phyloP scores from a whole-genome alignment of 2,329 filamentous ascomycete species.

The Xylariomycetidae sp. region DNA sequence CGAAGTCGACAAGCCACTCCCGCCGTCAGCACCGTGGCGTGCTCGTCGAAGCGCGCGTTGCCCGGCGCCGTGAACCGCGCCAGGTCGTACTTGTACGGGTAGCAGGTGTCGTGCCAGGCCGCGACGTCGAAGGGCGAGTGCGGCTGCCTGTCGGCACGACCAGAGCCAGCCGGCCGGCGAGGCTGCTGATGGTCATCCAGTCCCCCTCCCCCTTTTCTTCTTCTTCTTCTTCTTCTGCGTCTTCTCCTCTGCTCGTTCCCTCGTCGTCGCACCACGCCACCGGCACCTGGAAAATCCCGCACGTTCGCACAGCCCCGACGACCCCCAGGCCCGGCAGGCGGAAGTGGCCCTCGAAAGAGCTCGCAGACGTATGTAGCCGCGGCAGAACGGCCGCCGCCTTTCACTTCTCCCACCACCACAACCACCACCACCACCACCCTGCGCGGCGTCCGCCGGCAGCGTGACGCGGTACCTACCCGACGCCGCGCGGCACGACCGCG shows the following conservation, averaged over 20 bases:
- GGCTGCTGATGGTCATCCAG: conserved; percentile 8
- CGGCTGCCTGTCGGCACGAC: conserved; percentile 52
- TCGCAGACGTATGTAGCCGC: conserved; percentile 76
- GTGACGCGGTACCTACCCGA: conserved; percentile 68
- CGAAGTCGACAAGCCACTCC: conserved; percentile 65
- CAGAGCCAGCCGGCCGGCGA: conserved; percentile 48
- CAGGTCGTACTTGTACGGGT: conserved; percentile 77
- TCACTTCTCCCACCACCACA: no score
- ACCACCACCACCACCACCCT: no score
- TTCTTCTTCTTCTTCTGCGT: neutral
- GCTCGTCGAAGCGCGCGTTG: conserved; percentile 68
- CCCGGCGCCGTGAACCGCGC: conserved; percentile 72
- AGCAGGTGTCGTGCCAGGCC: conserved; percentile 75
- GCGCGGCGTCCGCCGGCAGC: conserved; percentile 54
- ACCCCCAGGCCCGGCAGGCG: conserved; percentile 65
- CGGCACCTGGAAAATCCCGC: conserved; percentile 69
- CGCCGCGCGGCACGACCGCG: conserved; percentile 65
- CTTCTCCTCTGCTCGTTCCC: conserved; percentile 25
- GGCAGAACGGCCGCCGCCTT: conserved; percentile 47
- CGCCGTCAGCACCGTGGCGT: conserved; percentile 67
- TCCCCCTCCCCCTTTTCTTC: neutral
- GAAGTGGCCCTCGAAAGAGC: conserved; percentile 67
- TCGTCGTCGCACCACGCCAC: conserved; percentile 63
- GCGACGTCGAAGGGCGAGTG: conserved; percentile 76
- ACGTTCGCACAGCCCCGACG: conserved; percentile 71